Conservation (phyloP, 83 land plant genomes). For the Picea abies region DNA sequence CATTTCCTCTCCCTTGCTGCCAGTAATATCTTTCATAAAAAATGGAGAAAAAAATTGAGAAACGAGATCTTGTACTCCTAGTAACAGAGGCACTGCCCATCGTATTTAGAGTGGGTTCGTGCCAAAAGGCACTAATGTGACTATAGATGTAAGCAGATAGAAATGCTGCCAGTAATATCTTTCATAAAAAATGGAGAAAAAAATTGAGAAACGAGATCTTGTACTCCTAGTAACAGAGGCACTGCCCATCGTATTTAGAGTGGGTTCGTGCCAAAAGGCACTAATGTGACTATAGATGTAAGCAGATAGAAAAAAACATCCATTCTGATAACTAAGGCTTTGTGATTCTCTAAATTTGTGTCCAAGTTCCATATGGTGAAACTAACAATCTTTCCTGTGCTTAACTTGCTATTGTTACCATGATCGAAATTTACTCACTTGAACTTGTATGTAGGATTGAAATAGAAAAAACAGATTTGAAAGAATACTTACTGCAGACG, state of each 20-base stretch:
- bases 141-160: background rate
- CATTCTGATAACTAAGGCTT: background rate
- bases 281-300: background rate
- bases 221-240: background rate
- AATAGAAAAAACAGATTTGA: conserved; percentile 1
- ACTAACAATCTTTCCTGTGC: background rate
- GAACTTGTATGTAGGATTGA: background rate
- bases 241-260: background rate
- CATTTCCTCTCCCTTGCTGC: background rate
- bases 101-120: background rate
- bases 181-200: background rate
- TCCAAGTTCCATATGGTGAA: background rate
- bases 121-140: background rate
- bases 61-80: background rate
- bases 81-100: background rate
- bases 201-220: background rate
- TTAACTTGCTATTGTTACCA: background rate
- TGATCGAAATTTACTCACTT: background rate
- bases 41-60: background rate
- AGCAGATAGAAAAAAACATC: background rate
- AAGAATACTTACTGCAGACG: conserved; percentile 41
- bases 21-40: background rate
- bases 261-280: background rate
- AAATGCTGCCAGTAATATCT: background rate
- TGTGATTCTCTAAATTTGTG: background rate